Base-by-base conservation (phyloP, 2,329 filamentous ascomycete genomes). In the Aspergillus pseudotamarii region DNA sequence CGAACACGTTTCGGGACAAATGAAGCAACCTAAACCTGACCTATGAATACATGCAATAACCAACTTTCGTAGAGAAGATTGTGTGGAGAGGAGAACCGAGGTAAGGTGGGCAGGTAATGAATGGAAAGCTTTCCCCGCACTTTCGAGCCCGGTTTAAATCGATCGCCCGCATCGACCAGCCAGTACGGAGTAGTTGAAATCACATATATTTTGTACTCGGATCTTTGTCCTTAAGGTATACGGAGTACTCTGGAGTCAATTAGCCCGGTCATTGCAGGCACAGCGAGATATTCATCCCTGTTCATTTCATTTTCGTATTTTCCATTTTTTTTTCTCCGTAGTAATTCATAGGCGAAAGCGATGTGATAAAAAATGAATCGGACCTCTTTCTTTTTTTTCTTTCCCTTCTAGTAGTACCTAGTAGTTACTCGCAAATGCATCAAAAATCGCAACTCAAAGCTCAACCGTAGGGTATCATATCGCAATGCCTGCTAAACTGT, bases 401-500 rank as follows among this genome's bases (percentile, higher is more conserved):
- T 58, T 21, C 28, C 36, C 55, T 61, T 63, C 51, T 48, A 48
- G 21, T 48, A 48, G 21, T 46, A 46, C 43, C 45, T 63, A 38
- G 54, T 63, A 54, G 50, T 61, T 64, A 62, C 57, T 63, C 58
- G 64, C 64, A 68, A 64, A 68, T 68, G 65, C 61, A 61, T 63
- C 60, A 64, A 65, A 68, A 68, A 58, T 59, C 64, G 68, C 66
- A 68, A 70, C 66, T 67, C 65, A 67, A 76, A 76, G 73, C 72
- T 76, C 73, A 73, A 74, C 73, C 74, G 74, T 77, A 77, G 75
- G 75, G 75, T 78, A 78, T 78, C 75, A 77, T 76, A 76, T 76
- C 74, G 72, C 76, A 77, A 78, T 76, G 75, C 75, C 75, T 76
- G 75, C 75, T 78, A 76, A 76, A 75, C 71, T 69, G 73, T 70